Evolutionary conservation across 1,139 yeast genomes (phyloP).

Genomic region (Yamadazyma diddensiae): DNA sequence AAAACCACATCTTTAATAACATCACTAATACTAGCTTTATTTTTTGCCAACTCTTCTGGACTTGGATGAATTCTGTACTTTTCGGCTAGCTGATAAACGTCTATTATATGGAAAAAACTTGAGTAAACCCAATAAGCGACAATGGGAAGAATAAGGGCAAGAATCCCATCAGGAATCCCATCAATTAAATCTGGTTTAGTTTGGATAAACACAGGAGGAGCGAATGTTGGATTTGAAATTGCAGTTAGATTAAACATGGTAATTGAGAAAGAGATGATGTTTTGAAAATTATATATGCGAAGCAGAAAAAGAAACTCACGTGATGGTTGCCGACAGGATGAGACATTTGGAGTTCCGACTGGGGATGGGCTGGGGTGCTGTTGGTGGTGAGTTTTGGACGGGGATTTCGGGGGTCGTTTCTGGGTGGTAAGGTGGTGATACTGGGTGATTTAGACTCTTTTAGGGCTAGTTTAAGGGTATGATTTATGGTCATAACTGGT

Average conservation of each 20-base stretch:
- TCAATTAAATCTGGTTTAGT: conserved; percentile 42
- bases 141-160: conserved; percentile 74
- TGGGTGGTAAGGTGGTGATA: too few species aligned
- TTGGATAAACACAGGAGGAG: conserved; percentile 15
- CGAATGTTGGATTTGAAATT: conserved; percentile 10
- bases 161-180: conserved; percentile 68
- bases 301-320: conserved; percentile 3
- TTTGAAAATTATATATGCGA: background rate
- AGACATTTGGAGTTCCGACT: too few species aligned
- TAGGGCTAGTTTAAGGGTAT: too few species aligned
- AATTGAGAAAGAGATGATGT: too few species aligned
- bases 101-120: conserved; percentile 69
- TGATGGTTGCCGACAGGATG: too few species aligned
- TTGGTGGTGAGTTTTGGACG: too few species aligned
- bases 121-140: conserved; percentile 83
- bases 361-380: too few species aligned
- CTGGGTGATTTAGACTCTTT: too few species aligned
- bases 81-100: conserved; percentile 71
- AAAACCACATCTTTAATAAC: conserved; percentile 78
- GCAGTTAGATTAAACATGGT: conserved; percentile 14
- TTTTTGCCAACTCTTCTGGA: conserved; percentile 73
- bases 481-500: too few species aligned
- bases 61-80: conserved; percentile 87
- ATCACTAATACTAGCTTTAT: conserved; percentile 65
- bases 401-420: too few species aligned